Base-by-base conservation (phyloP, 1,139 yeast genomes). In the Sugiyamaella xylanicola region DNA sequence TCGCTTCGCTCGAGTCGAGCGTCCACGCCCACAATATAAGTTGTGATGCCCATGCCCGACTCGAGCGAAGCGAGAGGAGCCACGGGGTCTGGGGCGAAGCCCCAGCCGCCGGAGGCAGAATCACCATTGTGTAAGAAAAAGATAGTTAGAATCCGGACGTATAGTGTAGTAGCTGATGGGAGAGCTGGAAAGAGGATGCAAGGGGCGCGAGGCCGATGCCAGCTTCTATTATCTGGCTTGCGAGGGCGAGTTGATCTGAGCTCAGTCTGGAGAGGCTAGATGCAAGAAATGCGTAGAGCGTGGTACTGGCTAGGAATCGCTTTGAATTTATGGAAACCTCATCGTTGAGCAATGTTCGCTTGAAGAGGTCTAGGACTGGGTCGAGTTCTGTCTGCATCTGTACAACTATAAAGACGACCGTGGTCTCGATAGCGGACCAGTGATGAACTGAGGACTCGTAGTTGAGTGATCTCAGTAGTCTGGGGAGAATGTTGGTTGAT, bases 101-200 rank as follows among this genome's bases (percentile, higher is more conserved):
- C 37, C 37, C 42, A 16, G 22, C 42, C 42, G 36, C 37, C 35
- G 35, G 32, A 19, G 15, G 37, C 22, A 32, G 13, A 13, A 11
- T 21, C 15, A 3, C 8, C 17, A 19, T 4, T 19, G 27, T 20
- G 4, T 2, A 11, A 41, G 17, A 16, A 43, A 7, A 16, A 37
- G 21, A 13, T 13, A 8, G n/a, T 32, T 32, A 35, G 22, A 35
- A 19, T 35, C 35, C 41, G 36, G 8, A 21, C 5, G 50, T 9
- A n/a, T 46, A 39, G 11, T 46, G 41, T 1, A 46, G 15, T 8
- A 46, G 19, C 20, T 36, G 50, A n/a, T 36, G 27, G 8, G 50
- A 36, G 32, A 46, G 50, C 19, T 46, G 50, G 21, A 46, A 46
- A 2, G 50, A 46, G n/a, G 50, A 21, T 13, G 50, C 21, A 5